phyloP scores from a whole-genome alignment of 768 basidiomycete species.

The Collybiopsis confluens region DNA sequence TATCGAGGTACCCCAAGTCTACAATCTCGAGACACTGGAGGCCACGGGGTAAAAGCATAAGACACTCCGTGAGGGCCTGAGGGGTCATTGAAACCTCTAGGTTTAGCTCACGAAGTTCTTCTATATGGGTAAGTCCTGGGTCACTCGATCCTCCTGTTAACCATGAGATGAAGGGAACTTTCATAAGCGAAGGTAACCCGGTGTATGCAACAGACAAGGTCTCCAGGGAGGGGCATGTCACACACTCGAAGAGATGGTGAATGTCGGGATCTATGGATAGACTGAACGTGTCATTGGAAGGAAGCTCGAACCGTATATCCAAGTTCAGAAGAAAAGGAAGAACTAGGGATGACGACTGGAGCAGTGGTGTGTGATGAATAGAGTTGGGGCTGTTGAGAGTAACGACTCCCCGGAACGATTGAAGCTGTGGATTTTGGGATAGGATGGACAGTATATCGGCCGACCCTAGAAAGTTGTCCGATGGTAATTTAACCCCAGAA shows the following conservation, averaged over 20 bases:
- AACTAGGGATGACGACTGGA: neutral
- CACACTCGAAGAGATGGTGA: neutral
- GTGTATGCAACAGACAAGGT: neutral
- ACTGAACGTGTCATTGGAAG: neutral
- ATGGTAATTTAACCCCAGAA: neutral
- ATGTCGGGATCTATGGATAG: neutral
- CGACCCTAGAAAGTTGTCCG: neutral
- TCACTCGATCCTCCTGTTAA: neutral
- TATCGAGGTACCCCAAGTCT: neutral
- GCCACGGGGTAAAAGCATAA: neutral
- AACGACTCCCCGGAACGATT: neutral
- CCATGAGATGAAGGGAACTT: slow-evolving; percentile 1
- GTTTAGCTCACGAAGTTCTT: neutral
- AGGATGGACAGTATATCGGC: neutral
- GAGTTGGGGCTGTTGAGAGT: neutral
- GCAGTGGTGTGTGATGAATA: neutral
- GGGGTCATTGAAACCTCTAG: neutral
- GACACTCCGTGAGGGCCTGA: neutral
- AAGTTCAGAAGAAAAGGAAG: neutral
- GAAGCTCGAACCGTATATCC: neutral
- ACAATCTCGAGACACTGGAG: neutral
- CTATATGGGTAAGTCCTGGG: neutral
- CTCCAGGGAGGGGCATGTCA: neutral
- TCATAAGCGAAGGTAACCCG: neutral
- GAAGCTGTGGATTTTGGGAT: neutral